These are phyloP conservation scores for Bonnemaisonia californica DNA, from an alignment of 31 red algal species.

Conservation along the genomic window DNA sequence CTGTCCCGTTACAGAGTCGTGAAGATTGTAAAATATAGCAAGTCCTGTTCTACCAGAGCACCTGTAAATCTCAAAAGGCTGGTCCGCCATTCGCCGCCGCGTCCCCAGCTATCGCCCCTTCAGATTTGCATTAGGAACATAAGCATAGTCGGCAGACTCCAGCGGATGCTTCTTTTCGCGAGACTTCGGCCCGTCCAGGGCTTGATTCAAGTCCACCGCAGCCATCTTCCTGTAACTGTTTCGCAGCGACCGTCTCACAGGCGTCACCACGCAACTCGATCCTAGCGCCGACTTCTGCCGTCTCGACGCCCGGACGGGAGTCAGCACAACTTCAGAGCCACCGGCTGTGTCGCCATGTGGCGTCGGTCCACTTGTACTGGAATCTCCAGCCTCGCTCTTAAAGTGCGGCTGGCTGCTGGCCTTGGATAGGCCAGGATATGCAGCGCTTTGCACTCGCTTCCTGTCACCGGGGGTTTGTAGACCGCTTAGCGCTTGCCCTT, in stretches of 20 bases:
- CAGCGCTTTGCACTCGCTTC: not conserved
- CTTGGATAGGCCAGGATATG: not conserved
- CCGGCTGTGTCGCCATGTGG: not conserved
- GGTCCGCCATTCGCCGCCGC: not conserved
- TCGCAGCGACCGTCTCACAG: slow-evolving; percentile 57
- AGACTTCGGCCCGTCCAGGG: no score
- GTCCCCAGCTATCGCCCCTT: not conserved
- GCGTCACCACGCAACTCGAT: slow-evolving; percentile 47
- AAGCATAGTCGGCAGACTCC: slow-evolving; percentile 15
- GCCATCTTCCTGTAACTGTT: slow-evolving; percentile 1
- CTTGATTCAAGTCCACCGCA: not conserved
- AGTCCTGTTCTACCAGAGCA: no score
- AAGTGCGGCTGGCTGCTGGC: not conserved
- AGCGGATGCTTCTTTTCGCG: not conserved
- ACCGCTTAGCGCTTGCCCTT: not conserved
- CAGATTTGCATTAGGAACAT: slow-evolving; percentile 19
- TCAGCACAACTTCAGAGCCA: slow-evolving; percentile 17
- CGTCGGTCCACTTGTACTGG: not conserved
- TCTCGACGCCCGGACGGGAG: slow-evolving; percentile 39
- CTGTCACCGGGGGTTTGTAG: not conserved
- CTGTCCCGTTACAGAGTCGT: no score
- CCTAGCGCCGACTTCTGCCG: slow-evolving; percentile 32
- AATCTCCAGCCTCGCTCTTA: not conserved
- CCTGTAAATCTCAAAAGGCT: not conserved
- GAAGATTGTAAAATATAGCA: no score